Evolutionary conservation across 1,284 basidiomycete species (phyloP).

Genomic region (Trametes sp.): DNA sequence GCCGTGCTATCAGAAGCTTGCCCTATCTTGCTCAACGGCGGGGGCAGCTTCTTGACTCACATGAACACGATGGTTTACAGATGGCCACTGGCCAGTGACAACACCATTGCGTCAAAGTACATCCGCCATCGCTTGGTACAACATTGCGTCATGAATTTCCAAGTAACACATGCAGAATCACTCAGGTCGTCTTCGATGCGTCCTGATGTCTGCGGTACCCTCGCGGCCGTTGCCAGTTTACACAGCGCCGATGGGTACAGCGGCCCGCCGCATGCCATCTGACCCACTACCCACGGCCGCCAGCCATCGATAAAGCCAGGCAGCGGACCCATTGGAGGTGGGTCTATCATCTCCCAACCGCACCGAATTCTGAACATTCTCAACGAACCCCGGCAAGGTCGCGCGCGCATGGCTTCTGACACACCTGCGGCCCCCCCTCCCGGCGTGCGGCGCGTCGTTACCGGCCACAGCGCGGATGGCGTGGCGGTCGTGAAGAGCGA

Average conservation of each 20-base stretch:
- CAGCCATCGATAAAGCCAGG: slow-evolving; percentile 12
- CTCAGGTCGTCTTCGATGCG: too few relatives aligned
- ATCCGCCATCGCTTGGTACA: too few relatives aligned
- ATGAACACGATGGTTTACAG: too few relatives aligned
- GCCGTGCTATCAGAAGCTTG: too few relatives aligned
- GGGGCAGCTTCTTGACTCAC: too few relatives aligned
- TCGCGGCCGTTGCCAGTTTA: too few relatives aligned
- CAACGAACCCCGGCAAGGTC: slow-evolving; percentile 50
- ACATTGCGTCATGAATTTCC: too few relatives aligned
- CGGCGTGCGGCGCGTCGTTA: slow-evolving; percentile 57
- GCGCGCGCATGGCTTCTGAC: slow-evolving; percentile 53
- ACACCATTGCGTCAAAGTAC: too few relatives aligned
- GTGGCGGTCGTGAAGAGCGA: slow-evolving; percentile 35
- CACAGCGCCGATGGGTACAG: not conserved
- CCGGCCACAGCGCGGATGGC: slow-evolving; percentile 47
- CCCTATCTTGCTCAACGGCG: too few relatives aligned
- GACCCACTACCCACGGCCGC: not conserved
- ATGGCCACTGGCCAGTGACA: too few relatives aligned
- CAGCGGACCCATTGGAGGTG: not conserved
- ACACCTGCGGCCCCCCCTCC: slow-evolving; percentile 36
- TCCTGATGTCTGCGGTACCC: too few relatives aligned
- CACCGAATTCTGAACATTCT: not conserved
- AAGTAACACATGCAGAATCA: too few relatives aligned
- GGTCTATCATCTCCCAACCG: slow-evolving; percentile 4
- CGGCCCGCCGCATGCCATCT: slow-evolving; percentile 10